Conservation (phyloP, 1,284 basidiomycete genomes). For the Caloboletus firmus region DNA sequence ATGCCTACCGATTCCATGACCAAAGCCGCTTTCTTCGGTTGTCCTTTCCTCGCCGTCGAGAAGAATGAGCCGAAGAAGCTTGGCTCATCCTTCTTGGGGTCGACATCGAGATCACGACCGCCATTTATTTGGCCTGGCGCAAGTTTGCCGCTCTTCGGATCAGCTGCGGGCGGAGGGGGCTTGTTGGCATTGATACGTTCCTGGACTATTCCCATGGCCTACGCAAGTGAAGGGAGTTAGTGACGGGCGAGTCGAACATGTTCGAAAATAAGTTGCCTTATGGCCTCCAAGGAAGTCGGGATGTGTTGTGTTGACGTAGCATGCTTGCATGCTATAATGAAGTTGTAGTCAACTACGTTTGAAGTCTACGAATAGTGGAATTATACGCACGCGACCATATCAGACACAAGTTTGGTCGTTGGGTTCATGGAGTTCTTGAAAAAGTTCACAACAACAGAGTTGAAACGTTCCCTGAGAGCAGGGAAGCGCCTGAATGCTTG, state of each 20-base stretch:
- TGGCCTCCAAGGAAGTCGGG: constrained; percentile 98
- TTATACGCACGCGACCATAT: constrained; percentile 77
- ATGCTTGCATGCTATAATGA: constrained; percentile 83
- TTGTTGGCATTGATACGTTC: constrained; percentile 84
- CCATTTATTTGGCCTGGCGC: constrained; percentile 76
- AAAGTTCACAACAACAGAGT: constrained; percentile 91
- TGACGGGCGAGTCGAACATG: background rate
- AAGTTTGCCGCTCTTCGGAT: constrained; percentile 71
- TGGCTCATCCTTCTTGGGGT: constrained; percentile 82
- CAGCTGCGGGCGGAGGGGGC: constrained; percentile 56
- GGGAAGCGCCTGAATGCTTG: constrained; percentile 95
- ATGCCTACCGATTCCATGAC: constrained; percentile 75
- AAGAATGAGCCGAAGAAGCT: constrained; percentile 99
- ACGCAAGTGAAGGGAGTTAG: constrained; percentile 9
- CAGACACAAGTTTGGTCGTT: constrained; percentile 91
- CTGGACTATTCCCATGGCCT: constrained; percentile 89
- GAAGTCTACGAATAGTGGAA: background rate
- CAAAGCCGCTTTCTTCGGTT: constrained; percentile 64
- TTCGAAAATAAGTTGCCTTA: constrained; percentile 48
- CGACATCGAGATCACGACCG: constrained; percentile 91
- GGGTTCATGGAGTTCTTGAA: constrained; percentile 94
- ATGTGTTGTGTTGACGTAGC: constrained; percentile 98
- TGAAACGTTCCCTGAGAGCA: constrained; percentile 92
- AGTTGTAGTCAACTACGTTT: background rate
- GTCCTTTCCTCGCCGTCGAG: constrained; percentile 71